phyloP scores from a whole-genome alignment of 2,329 filamentous ascomycete species.

The Colletotrichum incanum region DNA sequence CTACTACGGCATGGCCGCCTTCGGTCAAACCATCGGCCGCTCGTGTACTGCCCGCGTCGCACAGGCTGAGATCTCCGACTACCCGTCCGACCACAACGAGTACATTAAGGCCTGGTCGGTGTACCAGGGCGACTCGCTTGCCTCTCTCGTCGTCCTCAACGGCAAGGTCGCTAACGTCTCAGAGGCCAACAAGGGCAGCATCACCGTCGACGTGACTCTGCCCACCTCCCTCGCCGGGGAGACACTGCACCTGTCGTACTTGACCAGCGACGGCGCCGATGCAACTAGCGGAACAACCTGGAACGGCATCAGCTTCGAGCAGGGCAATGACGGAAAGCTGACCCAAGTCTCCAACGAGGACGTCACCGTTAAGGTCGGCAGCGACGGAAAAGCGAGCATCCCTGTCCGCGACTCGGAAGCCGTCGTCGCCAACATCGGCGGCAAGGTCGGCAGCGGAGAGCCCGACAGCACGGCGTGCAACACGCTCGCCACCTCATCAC shows the following conservation, averaged over 20 bases:
- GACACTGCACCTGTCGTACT: conserved; percentile 33
- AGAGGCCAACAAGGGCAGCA: conserved; percentile 24
- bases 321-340: conserved; percentile 26
- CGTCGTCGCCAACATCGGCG: conserved; percentile 33
- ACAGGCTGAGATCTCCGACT: conserved; percentile 24
- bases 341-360: conserved; percentile 28
- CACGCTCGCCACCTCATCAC: conserved; percentile 17
- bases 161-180: conserved; percentile 39
- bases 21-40: conserved; percentile 37
- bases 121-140: conserved; percentile 30
- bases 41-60: conserved; percentile 37
- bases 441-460: conserved; percentile 25
- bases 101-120: conserved; percentile 38
- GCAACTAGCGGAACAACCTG: conserved; percentile 35
- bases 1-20: conserved; percentile 39
- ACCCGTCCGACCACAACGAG: conserved; percentile 23
- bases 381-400: conserved; percentile 35
- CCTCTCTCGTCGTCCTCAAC: conserved; percentile 37
- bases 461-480: conserved; percentile 35
- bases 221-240: conserved; percentile 33
- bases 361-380: conserved; percentile 20
- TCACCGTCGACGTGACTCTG: conserved; percentile 27
- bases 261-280: conserved; percentile 39
- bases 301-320: conserved; percentile 40
- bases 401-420: conserved; percentile 33